Base-by-base conservation (phyloP, 2,329 filamentous ascomycete species). In the Scleromitrula shiraiana region DNA sequence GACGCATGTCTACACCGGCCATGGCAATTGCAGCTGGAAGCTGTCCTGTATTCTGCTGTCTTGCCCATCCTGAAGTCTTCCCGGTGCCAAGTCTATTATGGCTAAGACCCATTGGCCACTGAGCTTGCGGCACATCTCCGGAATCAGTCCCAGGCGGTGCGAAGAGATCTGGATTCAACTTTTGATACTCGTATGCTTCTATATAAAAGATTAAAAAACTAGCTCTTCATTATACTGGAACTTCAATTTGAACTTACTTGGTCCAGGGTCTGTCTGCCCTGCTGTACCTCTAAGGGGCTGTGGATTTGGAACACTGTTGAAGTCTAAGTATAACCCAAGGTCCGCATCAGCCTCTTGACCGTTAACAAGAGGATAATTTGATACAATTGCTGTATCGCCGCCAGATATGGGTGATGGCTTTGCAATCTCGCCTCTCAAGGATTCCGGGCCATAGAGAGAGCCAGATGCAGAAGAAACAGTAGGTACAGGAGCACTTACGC, bases 1-100 rank as follows among this genome's bases (percentile, higher is more conserved):
- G 67, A 33, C 75, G 70, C 77, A 80, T 80, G 53, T 80, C 71
- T 0, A 80, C 77, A 36, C 75, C 76, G 0, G 77, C 76, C 73
- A 80, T 78, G 12, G 62, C 65, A 3, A 63, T 72, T 8, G 55
- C 53, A 1, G 42, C 41, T 7, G 77, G 77, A 50, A 81, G 67
- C 8, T 76, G 72, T 1, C 62, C 62, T 0, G 58, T 64, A 53
- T 79, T 80, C 56, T 79, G 73, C 59, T 81, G 76, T 3, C 77
- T 66, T 6, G 77, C 74, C 74, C 75, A 81, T 14, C 77, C 77
- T 0, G 74, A 50, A 38, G 44, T 36, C 8, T 53, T 53, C 64
- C 35, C 64, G 53, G 30, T 62, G 54, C 14, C 70, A 62, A 22
- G 62, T 20, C 71, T 65, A 51, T 74, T 75, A 42, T 71, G 70